These are phyloP conservation scores for Uronychia binucleata DNA, from an alignment of 73 alveolate genomes.

Conservation along the genomic window DNA sequence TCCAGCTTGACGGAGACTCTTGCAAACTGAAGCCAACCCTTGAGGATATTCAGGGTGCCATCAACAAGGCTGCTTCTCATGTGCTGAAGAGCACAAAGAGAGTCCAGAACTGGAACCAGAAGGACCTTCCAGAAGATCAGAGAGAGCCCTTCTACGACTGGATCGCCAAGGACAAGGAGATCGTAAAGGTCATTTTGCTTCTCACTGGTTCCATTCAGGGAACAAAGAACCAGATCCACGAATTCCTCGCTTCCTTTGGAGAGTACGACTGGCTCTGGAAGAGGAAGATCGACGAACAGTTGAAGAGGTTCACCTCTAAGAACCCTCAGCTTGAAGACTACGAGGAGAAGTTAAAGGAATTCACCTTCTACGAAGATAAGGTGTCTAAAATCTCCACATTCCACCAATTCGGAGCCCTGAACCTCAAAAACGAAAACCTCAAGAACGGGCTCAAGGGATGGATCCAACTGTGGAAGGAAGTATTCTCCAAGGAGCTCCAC, in stretches of 20 bases:
- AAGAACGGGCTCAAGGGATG: slow-evolving; percentile 69
- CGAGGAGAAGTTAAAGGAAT: slow-evolving; percentile 96
- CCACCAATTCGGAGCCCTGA: slow-evolving; percentile 98
- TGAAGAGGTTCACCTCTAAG: slow-evolving; percentile 93
- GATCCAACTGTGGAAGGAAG: slow-evolving; percentile 83
- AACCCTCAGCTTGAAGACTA: slow-evolving; percentile 97
- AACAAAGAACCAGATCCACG: slow-evolving; percentile 89
- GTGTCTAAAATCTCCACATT: slow-evolving; percentile 86
- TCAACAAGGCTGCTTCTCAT: slow-evolving; percentile 99
- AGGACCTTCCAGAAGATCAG: slow-evolving; percentile 89
- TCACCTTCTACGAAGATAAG: slow-evolving; percentile 87
- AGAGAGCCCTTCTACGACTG: slow-evolving; percentile 99
- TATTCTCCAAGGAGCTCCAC: slow-evolving; percentile 91
- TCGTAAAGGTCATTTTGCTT: slow-evolving; percentile 98
- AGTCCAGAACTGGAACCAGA: slow-evolving; percentile 95
- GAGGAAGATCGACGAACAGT: slow-evolving; percentile 92
- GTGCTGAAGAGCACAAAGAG: slow-evolving; percentile 98
- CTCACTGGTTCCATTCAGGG: slow-evolving; percentile 99
- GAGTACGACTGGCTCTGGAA: slow-evolving; percentile 99
- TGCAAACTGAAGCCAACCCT: slow-evolving; percentile 90
- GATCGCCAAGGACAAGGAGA: slow-evolving; percentile 99
- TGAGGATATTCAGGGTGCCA: slow-evolving; percentile 95
- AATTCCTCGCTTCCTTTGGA: slow-evolving; percentile 93
- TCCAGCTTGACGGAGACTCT: slow-evolving; percentile 92
- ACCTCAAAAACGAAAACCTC: slow-evolving; percentile 76